These are phyloP conservation scores for Abortiporus biennis DNA, from an alignment of 1,284 basidiomycete species.

Conservation along the genomic window DNA sequence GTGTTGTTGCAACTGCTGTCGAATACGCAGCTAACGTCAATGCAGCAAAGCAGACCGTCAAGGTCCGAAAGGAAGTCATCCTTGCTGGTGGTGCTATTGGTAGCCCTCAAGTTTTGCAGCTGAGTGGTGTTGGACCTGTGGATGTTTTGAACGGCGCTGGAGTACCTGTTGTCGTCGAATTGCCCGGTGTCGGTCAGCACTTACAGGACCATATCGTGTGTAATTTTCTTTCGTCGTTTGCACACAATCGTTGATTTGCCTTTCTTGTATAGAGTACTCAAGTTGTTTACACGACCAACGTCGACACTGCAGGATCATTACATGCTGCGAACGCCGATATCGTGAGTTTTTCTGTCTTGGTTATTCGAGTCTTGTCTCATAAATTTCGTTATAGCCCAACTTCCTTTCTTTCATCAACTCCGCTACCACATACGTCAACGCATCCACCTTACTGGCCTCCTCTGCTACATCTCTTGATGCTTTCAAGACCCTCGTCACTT, in stretches of 20 bases:
- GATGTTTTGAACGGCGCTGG: slow-evolving; percentile 47
- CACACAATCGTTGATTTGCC: too few species aligned
- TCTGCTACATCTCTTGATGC: slow-evolving; percentile 17
- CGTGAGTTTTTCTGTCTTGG: slow-evolving; percentile 17
- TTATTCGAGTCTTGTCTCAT: too few species aligned
- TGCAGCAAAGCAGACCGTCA: slow-evolving; percentile 33
- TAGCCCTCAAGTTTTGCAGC: slow-evolving; percentile 61
- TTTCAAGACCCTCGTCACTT: slow-evolving; percentile 30
- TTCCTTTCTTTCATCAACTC: slow-evolving; percentile 65
- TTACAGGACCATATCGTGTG: slow-evolving; percentile 64
- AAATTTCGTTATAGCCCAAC: too few species aligned
- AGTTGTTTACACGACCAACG: slow-evolving; percentile 40
- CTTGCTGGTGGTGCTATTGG: slow-evolving; percentile 60
- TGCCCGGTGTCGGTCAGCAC: slow-evolving; percentile 75
- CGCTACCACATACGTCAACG: slow-evolving; percentile 60
- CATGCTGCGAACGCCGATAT: slow-evolving; percentile 26
- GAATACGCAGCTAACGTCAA: slow-evolving; percentile 38
- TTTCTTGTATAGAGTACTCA: slow-evolving; percentile 34
- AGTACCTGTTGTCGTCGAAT: slow-evolving; percentile 39
- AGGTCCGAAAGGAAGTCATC: slow-evolving; percentile 54
- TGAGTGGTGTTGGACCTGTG: slow-evolving; percentile 66
- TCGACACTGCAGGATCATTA: slow-evolving; percentile 40
- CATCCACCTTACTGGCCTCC: slow-evolving; percentile 40
- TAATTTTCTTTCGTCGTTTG: slow-evolving; percentile 8
- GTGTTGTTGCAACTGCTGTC: slow-evolving; percentile 49